Evolutionary conservation across 2,329 filamentous ascomycete species (phyloP), one percentile per base, ranked within the genome.

Genomic region (Purpureocillium takamizusanense): DNA sequence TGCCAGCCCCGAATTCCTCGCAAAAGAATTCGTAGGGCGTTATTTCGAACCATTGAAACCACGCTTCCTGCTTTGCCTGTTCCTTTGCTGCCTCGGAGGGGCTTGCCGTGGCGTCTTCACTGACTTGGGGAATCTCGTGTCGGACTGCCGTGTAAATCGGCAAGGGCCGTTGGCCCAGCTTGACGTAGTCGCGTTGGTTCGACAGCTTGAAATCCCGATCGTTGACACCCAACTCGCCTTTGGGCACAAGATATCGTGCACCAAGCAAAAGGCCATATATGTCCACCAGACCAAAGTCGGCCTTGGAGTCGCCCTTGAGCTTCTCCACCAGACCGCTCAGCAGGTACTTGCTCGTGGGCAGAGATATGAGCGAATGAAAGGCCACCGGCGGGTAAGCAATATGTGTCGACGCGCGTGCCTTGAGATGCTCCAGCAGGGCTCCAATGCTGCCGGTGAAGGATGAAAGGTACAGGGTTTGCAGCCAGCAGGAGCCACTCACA

Each of bases 21-120:
- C 88, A 95, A 60, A 92, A 95, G 56, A 95, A 83, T 57, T 97
- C 90, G 53, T 94, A 95, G 0, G 90, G 90, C 0, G 87, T 94
- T 51, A 90, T 83, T 54, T 98, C 92, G 49, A 92, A 95, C 90
- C 92, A 97, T 52, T 98, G 90, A 51, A 97, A 98, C 86, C 89
- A 97, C 3, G 87, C 74, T 52, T 94, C 83, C 42, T 72, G 70
- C 52, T 64, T 77, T 9, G 73, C 66, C 36, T 65, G 57, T 46
- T 69, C 65, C 47, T 78, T 74, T 1, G 65, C 69, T 15, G 63
- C 60, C 42, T 80, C 70, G 1, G 67, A 38, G 27, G 62, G 34
- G 52, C 55, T 13, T 43, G 46, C 2, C 45, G 53, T 38, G 49
- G 54, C 5, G 50, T 54, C 44, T 4, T 45, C 39, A 7, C 72